phyloP scores from a whole-genome alignment of 2,329 filamentous ascomycete species.

The Fusarium luffae region DNA sequence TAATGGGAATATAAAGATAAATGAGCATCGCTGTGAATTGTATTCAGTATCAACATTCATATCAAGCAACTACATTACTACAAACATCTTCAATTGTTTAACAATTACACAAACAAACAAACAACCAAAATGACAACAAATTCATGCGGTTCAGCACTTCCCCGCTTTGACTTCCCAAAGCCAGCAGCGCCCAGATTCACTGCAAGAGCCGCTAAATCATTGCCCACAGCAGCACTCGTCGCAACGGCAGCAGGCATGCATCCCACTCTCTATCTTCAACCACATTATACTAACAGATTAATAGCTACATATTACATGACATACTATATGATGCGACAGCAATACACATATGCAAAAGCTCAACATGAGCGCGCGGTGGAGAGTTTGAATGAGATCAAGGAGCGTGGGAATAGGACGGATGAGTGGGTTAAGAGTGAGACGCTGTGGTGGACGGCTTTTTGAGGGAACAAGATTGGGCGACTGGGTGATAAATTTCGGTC shows the following conservation, averaged over 20 bases:
- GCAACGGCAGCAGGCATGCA: constrained; percentile 4
- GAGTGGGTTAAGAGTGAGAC: not conserved
- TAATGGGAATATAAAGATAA: not conserved
- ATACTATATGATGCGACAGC: not conserved
- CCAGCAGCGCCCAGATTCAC: not conserved
- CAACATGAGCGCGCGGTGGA: not conserved
- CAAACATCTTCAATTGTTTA: not conserved
- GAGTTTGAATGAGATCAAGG: not conserved
- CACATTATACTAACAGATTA: accelerated
- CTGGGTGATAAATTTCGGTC: not conserved
- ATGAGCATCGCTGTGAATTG: accelerated
- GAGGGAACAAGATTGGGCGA: not conserved
- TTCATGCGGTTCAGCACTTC: not conserved
- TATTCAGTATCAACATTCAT: not conserved
- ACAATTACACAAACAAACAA: not conserved
- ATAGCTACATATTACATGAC: not conserved
- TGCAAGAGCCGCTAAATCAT: not conserved
- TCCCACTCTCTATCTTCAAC: accelerated
- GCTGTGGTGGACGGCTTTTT: constrained; percentile 6
- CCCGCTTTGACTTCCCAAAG: constrained; percentile 5
- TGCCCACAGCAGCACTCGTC: constrained; percentile 4
- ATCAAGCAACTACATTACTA: not conserved
- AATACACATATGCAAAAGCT: not conserved
- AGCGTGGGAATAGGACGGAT: not conserved
- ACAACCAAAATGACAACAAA: constrained; percentile 6